Evolutionary conservation across 2,329 filamentous ascomycete species (phyloP), one percentile per base, ranked within the genome.

Genomic region (Pseudomassariella vexata): DNA sequence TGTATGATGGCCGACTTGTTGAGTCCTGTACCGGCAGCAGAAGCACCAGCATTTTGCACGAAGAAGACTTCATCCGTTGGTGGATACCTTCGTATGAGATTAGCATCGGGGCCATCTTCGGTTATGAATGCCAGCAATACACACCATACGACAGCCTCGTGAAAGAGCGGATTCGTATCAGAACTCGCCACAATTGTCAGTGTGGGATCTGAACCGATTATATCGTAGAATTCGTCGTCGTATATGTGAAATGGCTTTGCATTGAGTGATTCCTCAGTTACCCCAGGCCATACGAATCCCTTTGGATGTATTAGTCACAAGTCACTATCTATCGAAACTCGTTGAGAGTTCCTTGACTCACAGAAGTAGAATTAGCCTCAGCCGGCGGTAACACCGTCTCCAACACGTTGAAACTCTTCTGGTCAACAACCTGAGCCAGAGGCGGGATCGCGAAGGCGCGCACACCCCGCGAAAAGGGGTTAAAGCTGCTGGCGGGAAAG

Each of bases 61-160:
- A 75, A 75, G 42, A 74, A 73, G 24, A 73, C 55, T 37, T 73
- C 69, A 14, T 73, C 63, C 0, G 65, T 71, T 1, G 59, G 59
- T 3, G 56, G 54, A 24, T 55, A 56, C 57, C 57, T 62, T 28
- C 11, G 24, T 15, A 7, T 19, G 30, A 14, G 16, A 16, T 33
- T n/a, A 32, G 22, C 17, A 8, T 22, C 20, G 20, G 8, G 20
- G 8, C 20, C 8, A 22, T 22, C 20, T 8, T 8, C 7, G n/a
- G 37, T 28, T 43, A 32, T 22, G 16, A 21, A 18, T n/a, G 7
- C 12, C 15, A 19, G 15, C n/a, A 24, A 32, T 19, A 19, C 37
- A 31, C 60, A 65, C 67, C 68, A 76, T 0, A 72, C 60, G 8
- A 71, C 66, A 6, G 71, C 72, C 42, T 77, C 73, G 34, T 76